Base-by-base conservation (phyloP, 768 basidiomycete genomes). In the Amanita fuliginea region DNA sequence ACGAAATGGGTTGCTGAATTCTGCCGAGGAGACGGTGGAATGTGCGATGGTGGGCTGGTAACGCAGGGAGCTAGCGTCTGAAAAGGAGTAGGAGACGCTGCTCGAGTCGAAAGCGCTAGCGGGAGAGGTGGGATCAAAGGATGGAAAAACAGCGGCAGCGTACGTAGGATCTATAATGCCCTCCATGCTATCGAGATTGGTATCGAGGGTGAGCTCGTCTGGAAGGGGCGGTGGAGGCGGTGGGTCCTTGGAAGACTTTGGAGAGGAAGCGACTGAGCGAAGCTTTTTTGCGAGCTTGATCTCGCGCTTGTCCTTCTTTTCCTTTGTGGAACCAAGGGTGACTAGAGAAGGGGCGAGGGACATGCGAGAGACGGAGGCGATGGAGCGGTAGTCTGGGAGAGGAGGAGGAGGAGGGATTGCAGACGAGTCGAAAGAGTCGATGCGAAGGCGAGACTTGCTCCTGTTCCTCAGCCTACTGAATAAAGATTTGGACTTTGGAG, bases 181-280 rank as follows among this genome's bases (percentile, higher is more conserved):
- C 34, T 86, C 83, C 76, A 96, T 91, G 45, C 77, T 66, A 8
- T 83, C 75, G 39, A 89, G 61, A 60, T 91, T 77, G 16, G 77
- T 77, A 61, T 88, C 84, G 37, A 86, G 73, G 19, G 63, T 66
- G 51, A 78, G 66, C 19, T 67, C 64, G 32, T 61, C 62, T 5
- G 39, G n/a, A 18, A 4, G 4, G 18, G 10, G 32, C 6, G 21
- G 11, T 16, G 9, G 21, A 1, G 18, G 46, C n/a, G 4, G 33
- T n/a, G 10, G 46, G 39, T 63, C 60, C 37, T 66, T 66, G 24
- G 58, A 59, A 28, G 56, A 59, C 42, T 64, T 63, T 30, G 61
- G 59, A 0, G 67, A 62, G 42, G 48, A 36, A 18, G 55, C 36
- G 0, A 56, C 32, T 2, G 42, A n/a, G 11, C 53, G 56, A 33